Percentiles rank a stretch among this genome's conserved stretches.
Evolutionary conservation across 2,329 filamentous ascomycete species (phyloP).

Genomic region (Helotiales sp.): DNA sequence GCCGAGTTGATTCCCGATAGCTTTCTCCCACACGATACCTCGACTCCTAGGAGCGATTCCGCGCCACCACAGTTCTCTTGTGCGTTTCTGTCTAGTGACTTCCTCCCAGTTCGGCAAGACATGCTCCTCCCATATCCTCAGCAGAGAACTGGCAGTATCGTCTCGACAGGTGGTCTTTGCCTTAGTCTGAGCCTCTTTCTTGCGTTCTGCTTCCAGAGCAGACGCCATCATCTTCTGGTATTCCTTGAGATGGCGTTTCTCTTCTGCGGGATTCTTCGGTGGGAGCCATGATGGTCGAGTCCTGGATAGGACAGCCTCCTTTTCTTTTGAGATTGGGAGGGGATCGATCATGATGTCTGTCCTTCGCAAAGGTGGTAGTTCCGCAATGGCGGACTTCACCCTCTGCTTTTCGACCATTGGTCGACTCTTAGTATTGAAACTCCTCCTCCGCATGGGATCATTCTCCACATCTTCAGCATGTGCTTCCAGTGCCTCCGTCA

Average conservation of each 20-base stretch:
- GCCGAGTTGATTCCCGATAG: slow-evolving; percentile 44
- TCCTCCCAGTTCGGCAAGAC: slow-evolving; percentile 77
- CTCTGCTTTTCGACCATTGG: slow-evolving; percentile 53
- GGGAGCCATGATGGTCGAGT: slow-evolving; percentile 85
- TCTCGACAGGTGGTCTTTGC: slow-evolving; percentile 60
- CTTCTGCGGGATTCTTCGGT: slow-evolving; percentile 87
- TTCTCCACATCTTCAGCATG: slow-evolving; percentile 70
- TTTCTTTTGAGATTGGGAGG: slow-evolving; percentile 82
- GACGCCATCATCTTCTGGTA: slow-evolving; percentile 82
- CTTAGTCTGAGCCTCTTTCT: slow-evolving; percentile 58
- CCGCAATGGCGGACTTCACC: slow-evolving; percentile 69
- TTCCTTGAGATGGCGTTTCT: slow-evolving; percentile 84
- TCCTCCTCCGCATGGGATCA: slow-evolving; percentile 33
- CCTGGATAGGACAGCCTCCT: slow-evolving; percentile 80
- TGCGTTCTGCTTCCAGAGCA: slow-evolving; percentile 63
- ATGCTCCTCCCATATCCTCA: slow-evolving; percentile 75
- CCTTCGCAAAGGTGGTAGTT: slow-evolving; percentile 59
- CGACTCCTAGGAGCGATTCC: slow-evolving; percentile 75
- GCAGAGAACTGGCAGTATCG: slow-evolving; percentile 57
- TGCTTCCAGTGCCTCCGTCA: slow-evolving; percentile 82
- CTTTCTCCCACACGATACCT: slow-evolving; percentile 42
- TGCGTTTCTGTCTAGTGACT: slow-evolving; percentile 70
- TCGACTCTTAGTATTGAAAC: slow-evolving; percentile 46
- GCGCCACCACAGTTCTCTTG: slow-evolving; percentile 81
- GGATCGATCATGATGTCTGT: slow-evolving; percentile 85